Evolutionary conservation across 345 rosid genomes (phyloP), one percentile per base, ranked within the genome.

Genomic region (Cardiospermum halicacabum): DNA sequence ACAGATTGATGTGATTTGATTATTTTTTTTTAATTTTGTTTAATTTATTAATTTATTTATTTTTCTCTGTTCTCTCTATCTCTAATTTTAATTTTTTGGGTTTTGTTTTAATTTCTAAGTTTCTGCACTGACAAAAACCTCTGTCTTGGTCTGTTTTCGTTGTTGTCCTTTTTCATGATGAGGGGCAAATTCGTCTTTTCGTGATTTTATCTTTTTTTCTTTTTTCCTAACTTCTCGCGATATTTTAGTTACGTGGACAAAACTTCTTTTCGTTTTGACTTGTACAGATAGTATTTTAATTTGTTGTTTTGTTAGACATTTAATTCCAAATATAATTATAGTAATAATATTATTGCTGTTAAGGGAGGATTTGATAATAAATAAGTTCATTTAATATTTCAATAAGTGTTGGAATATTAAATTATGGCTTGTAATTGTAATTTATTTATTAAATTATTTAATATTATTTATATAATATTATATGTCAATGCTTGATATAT

Each of bases 51-150:
- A 1, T 34, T 11, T 34, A 0, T 3, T 11, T 2, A 32, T 32
- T 11, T 34, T 11, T 34, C 6, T 34, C 39, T 34, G 9, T 34
- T 3, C 37, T 34, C 39, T 34, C 43, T 39, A 34, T 18, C 12
- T 1, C 0, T 22, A 7, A 24, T 3, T 5, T 31, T 47, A 9
- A 32, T 7, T 56, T 11, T 55, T 26, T 11, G 21, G 49, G 49
- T 43, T 39, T 69, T n/a, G n/a, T n/a, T n/a, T 26, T 66, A 27
- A 22, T 58, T 43, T 31, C 42, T 10, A 31, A 3, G 68, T 62
- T 60, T 54, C 65, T 60, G 70, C 67, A 62, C 78, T 74, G 78
- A 65, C 77, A 65, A 51, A 69, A 48, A 26, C 64, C 53, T 70
- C 71, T 69, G 59, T 65, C 71, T 48, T 40, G 53, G 66, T 70